A percentile compares a stretch with the other conserved stretches of the same genome.
Conservation (phyloP, 2,329 filamentous ascomycete genomes). For the Anisogramma anomala region DNA sequence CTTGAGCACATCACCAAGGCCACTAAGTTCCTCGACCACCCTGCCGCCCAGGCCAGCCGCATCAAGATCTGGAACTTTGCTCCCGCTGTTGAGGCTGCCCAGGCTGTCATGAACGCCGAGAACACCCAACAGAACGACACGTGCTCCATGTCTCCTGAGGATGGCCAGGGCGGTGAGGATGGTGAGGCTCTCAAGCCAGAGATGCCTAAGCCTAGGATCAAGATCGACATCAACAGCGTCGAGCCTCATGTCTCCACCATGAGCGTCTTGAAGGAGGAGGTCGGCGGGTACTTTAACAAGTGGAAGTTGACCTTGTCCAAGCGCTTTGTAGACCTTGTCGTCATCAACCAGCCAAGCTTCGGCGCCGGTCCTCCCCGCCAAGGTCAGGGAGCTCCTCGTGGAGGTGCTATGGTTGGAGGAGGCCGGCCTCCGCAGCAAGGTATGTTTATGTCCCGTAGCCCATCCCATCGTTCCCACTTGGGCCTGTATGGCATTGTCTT, state of each 20-base stretch:
- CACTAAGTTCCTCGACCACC: slow-evolving; percentile 35
- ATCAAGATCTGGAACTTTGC: slow-evolving; percentile 13
- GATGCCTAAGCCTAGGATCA: slow-evolving; percentile 4
- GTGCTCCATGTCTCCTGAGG: too few relatives aligned
- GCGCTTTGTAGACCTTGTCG: slow-evolving; percentile 57
- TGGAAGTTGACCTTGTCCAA: slow-evolving; percentile 65
- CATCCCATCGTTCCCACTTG: too few relatives aligned
- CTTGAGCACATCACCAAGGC: slow-evolving; percentile 31
- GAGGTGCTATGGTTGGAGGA: slow-evolving; percentile 16
- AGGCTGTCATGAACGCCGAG: slow-evolving; percentile 1
- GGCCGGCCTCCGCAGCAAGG: slow-evolving; percentile 8
- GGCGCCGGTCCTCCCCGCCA: slow-evolving; percentile 17
- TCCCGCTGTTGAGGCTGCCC: slow-evolving; percentile 3
- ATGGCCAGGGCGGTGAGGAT: slow-evolving; percentile 1
- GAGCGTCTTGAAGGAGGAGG: slow-evolving; percentile 55
- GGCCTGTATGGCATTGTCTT: too few relatives aligned
- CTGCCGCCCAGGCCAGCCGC: slow-evolving; percentile 8
- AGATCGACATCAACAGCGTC: slow-evolving; percentile 14
- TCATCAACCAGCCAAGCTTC: slow-evolving; percentile 30
- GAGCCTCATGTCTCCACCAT: slow-evolving; percentile 24
- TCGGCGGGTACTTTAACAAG: slow-evolving; percentile 61
- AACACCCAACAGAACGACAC: background rate
- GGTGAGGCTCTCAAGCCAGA: background rate
- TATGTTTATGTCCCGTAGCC: background rate
- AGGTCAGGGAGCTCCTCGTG: slow-evolving; percentile 18